A percentile compares a stretch with the other conserved stretches of the same genome.
Conservation (phyloP, 345 rosid genomes). For the Acer negundo region DNA sequence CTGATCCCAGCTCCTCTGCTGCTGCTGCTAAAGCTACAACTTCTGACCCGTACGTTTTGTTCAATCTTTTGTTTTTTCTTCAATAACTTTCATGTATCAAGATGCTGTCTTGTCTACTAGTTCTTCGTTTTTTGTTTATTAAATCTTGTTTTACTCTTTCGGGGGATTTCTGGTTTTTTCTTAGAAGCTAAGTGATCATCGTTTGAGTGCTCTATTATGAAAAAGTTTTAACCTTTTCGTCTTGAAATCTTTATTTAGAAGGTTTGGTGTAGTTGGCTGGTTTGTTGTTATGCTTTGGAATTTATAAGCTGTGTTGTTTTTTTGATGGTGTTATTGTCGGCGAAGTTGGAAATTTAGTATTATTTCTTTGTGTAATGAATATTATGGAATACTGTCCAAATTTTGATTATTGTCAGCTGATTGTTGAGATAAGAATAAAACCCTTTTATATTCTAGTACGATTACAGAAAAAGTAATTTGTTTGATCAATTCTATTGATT, state of each 20-base stretch:
- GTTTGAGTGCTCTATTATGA: neutral
- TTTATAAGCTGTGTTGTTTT: neutral
- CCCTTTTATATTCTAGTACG: neutral
- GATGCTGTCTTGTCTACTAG: neutral
- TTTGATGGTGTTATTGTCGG: neutral
- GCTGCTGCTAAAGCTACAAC: conserved; percentile 1
- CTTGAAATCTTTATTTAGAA: neutral
- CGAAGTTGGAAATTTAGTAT: neutral
- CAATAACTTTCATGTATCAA: neutral
- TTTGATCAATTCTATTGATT: neutral
- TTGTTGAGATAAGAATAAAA: neutral
- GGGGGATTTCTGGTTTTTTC: neutral
- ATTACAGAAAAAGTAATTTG: neutral
- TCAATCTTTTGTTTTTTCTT: neutral
- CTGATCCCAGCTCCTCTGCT: conserved; percentile 21
- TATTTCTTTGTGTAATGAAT: too few relatives aligned
- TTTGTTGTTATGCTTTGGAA: neutral
- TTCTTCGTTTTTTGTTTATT: too few relatives aligned
- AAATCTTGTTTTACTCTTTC: neutral
- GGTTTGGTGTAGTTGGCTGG: neutral
- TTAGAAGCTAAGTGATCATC: neutral
- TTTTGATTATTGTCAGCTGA: neutral
- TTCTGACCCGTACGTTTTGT: conserved; percentile 17
- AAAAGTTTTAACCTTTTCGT: neutral
- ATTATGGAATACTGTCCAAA: neutral